phyloP scores from a whole-genome alignment of 2,329 filamentous ascomycete species.

The Periconia sp. region DNA sequence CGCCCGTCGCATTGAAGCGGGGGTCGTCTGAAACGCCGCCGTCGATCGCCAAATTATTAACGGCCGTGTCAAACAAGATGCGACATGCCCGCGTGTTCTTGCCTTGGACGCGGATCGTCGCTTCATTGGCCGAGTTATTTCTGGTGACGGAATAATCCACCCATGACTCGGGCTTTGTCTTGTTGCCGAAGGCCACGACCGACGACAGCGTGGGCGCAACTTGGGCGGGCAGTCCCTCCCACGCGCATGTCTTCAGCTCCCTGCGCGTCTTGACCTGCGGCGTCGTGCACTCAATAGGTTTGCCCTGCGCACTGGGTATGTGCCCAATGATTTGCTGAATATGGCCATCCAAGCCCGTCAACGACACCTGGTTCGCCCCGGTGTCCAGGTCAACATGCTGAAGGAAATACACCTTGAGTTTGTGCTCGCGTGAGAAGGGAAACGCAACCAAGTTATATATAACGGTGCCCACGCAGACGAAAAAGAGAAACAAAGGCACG shows the following conservation, averaged over 20 bases:
- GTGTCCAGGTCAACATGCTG: conserved; percentile 76
- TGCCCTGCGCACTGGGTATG: conserved; percentile 70
- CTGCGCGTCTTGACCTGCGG: conserved; percentile 45
- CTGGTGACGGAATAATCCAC: conserved; percentile 65
- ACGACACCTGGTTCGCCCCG: conserved; percentile 67
- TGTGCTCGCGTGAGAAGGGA: conserved; percentile 77
- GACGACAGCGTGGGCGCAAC: conserved; percentile 53
- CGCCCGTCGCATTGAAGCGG: conserved; percentile 65
- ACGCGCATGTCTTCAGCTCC: conserved; percentile 68
- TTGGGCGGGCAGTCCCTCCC: conserved; percentile 67
- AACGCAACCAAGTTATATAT: conserved; percentile 87
- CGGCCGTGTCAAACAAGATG: conserved; percentile 68
- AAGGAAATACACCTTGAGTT: conserved; percentile 85
- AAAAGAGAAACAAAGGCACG: conserved; percentile 73
- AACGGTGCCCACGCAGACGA: conserved; percentile 72
- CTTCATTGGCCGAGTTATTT: conserved; percentile 51
- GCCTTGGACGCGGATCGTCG: conserved; percentile 68
- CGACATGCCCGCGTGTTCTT: conserved; percentile 78
- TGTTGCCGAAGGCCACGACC: conserved; percentile 23
- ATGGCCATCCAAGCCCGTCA: conserved; percentile 40
- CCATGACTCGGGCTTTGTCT: conserved; percentile 50
- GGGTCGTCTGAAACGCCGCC: conserved; percentile 64
- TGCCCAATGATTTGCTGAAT: conserved; percentile 61
- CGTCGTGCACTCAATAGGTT: conserved; percentile 47
- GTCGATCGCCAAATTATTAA: conserved; percentile 65